Evolutionary conservation across 2,329 filamentous ascomycete genomes (phyloP), one percentile per base, ranked within the genome.

Genomic region (Esteya vermicola): DNA sequence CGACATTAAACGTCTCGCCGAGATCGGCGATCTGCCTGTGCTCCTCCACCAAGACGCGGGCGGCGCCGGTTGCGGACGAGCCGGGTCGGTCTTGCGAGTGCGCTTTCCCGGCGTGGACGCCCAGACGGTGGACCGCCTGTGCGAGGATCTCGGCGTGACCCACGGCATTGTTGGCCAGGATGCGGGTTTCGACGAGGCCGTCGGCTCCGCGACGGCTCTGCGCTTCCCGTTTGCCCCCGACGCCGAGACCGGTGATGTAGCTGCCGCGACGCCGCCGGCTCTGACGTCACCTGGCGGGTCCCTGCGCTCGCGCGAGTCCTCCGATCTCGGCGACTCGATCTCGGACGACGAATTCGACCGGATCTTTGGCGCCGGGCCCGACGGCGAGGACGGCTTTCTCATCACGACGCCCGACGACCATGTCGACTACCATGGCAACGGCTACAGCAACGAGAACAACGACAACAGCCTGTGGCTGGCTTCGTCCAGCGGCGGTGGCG

Each of bases 21-120:
- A 68, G 1, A 59, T 96, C 1, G 91, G 91, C 2, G 86, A 95
- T 53, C 63, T 98, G 18, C 86, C 89, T 0, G 75, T 96, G 26
- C 68, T 75, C 0, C 69, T 94, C 39, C 75, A 85, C n/a, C n/a
- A n/a, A n/a, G n/a, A n/a, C n/a, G n/a, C n/a, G n/a, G n/a, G n/a
- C n/a, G n/a, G n/a, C n/a, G n/a, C n/a, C n/a, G n/a, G n/a, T n/a
- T n/a, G n/a, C n/a, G n/a, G n/a, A n/a, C n/a, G n/a, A 49, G 9
- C 22, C 10, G 65, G 70, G 26, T 75, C 75, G 5, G 71, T 74
- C 0, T 62, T 95, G 4, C 77, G 86, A 26, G 77, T 96, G 2
- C 80, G 86, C 23, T 96, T 98, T 53, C 86, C 88, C 0, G 91
- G 91, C 4, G 88, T 91, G 45, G 89, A 96, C 52, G 77, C 77